phyloP scores from a whole-genome alignment of 306 rosid species.

The Prunus mira region DNA sequence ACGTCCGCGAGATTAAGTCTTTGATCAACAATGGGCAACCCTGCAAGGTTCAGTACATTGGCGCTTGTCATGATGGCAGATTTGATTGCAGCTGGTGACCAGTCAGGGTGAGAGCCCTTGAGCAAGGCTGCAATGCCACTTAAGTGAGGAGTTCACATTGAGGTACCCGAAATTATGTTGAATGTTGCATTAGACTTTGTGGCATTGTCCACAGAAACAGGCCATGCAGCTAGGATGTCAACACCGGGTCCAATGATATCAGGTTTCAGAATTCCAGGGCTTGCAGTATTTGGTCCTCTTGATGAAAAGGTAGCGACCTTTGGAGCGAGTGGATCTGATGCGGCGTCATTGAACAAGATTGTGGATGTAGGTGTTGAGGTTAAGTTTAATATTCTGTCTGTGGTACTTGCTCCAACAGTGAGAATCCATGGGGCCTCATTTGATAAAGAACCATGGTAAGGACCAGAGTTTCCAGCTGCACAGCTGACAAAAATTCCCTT shows the following conservation, averaged over 20 bases:
- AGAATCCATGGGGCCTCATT: slow-evolving; percentile 79
- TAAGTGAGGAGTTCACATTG: slow-evolving; percentile 61
- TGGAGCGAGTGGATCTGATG: slow-evolving; percentile 40
- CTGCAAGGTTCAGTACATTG: not conserved
- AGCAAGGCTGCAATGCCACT: slow-evolving; percentile 56
- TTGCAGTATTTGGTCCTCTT: slow-evolving; percentile 47
- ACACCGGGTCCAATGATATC: slow-evolving; percentile 58
- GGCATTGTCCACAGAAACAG: not conserved
- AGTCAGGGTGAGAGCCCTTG: slow-evolving; percentile 55
- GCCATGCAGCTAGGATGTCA: slow-evolving; percentile 62
- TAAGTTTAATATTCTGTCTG: slow-evolving; percentile 57
- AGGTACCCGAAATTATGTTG: slow-evolving; percentile 39
- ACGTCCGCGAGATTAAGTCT: slow-evolving; percentile 17
- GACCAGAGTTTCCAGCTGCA: slow-evolving; percentile 65
- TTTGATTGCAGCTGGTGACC: slow-evolving; percentile 63
- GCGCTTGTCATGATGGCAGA: slow-evolving; percentile 40
- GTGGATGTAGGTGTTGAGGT: slow-evolving; percentile 34
- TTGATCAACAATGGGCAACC: slow-evolving; percentile 15
- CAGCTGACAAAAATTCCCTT: slow-evolving; percentile 75
- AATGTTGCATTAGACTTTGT: not conserved
- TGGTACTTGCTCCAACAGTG: slow-evolving; percentile 42
- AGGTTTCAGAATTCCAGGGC: slow-evolving; percentile 55
- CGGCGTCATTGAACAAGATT: slow-evolving; percentile 42
- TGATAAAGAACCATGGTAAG: slow-evolving; percentile 31
- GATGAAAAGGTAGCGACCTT: slow-evolving; percentile 43